These are phyloP conservation scores for Tylopilus felleus DNA, from an alignment of 768 basidiomycete species.

Conservation along the genomic window DNA sequence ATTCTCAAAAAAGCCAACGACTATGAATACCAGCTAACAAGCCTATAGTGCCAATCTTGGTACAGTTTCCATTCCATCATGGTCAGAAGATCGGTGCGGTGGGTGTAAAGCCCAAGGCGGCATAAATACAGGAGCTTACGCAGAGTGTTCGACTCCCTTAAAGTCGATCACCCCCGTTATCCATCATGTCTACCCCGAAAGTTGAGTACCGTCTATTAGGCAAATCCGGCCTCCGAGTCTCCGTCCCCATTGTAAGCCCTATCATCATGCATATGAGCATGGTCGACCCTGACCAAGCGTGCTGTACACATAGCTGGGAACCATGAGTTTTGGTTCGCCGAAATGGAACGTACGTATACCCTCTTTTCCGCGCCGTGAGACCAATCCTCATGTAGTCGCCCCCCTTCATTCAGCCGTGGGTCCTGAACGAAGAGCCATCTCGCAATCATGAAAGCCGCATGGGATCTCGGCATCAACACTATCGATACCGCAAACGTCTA, in stretches of 20 bases:
- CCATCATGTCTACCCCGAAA: conserved; percentile 1
- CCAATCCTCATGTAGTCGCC: not conserved
- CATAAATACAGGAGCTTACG: not conserved
- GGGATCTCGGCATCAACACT: conserved; percentile 38
- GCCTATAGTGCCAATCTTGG: not conserved
- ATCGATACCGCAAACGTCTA: conserved; percentile 41
- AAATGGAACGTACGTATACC: conserved; percentile 23
- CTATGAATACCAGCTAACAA: not conserved
- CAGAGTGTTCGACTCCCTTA: not conserved
- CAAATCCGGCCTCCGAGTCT: conserved; percentile 24
- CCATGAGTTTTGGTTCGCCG: conserved; percentile 26
- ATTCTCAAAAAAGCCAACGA: not conserved
- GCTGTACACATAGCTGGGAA: conserved; percentile 19
- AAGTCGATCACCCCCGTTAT: not conserved
- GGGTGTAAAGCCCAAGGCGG: not conserved
- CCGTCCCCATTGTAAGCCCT: conserved; percentile 32
- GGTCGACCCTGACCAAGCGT: not conserved
- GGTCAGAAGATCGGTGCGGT: not conserved
- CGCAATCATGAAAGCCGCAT: conserved; percentile 39
- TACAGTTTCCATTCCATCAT: not conserved
- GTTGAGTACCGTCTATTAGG: conserved; percentile 28
- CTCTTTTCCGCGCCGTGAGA: not conserved
- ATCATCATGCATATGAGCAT: not conserved
- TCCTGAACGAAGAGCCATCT: conserved; percentile 30
- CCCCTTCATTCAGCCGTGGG: conserved; percentile 19